Percentiles rank a stretch among this genome's conserved stretches.
These are phyloP conservation scores for Neofusicoccum umdonicola DNA, from an alignment of 2,329 filamentous ascomycete genomes.

Conservation along the genomic window DNA sequence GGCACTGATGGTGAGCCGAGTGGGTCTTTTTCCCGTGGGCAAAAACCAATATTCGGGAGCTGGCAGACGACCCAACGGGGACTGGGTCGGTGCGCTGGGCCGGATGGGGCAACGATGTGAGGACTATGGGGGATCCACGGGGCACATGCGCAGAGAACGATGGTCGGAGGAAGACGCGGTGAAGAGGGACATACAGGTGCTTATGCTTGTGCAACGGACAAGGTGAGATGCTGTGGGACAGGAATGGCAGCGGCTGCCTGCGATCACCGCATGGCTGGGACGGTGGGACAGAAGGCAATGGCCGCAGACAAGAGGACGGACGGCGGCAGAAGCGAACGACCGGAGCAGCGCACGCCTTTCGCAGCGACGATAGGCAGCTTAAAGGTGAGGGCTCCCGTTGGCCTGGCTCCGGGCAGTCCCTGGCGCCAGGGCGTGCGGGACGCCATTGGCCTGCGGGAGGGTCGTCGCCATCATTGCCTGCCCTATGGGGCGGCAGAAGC, in stretches of 20 bases:
- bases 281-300: not conserved
- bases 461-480: not conserved
- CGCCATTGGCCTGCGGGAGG: not conserved
- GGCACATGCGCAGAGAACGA: not conserved
- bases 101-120: constrained; percentile 1
- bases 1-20: constrained; percentile 2
- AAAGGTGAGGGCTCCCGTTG: not conserved
- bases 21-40: not conserved
- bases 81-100: not conserved
- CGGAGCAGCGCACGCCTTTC: not conserved
- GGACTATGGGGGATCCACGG: constrained; percentile 8
- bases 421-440: not conserved
- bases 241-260: not conserved
- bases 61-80: not conserved
- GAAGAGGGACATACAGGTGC: not conserved
- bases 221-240: not conserved
- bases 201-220: not conserved
- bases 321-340: too few relatives aligned
- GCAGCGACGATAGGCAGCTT: not conserved
- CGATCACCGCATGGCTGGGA: not conserved
- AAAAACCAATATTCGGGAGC: constrained; percentile 9
- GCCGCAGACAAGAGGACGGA: not conserved
- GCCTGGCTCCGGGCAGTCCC: not conserved
- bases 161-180: not conserved
- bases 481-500: not conserved